A percentile compares a stretch with the other conserved stretches of the same genome.
phyloP scores from a whole-genome alignment of 192 early-diverging fungal genomes.

The Coemansia sp. region DNA sequence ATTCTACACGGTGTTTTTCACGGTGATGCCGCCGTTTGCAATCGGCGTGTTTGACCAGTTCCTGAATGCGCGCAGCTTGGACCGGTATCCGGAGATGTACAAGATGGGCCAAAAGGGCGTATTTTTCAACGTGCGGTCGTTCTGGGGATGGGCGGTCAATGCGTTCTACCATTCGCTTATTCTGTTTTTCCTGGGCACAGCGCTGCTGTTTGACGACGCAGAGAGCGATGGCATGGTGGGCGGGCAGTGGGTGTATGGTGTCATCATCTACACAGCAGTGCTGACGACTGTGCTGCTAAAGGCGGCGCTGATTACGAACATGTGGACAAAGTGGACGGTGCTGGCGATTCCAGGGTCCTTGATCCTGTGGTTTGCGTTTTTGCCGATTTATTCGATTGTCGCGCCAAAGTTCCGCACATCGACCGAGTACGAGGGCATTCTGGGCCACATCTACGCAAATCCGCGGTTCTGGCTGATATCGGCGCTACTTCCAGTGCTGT shows the following conservation, averaged over 20 bases:
- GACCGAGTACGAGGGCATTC: slow-evolving; percentile 73
- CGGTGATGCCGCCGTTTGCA: slow-evolving; percentile 88
- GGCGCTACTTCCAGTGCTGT: slow-evolving; percentile 79
- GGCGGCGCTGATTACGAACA: slow-evolving; percentile 82
- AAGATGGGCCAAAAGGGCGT: slow-evolving; percentile 63
- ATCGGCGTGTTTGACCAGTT: slow-evolving; percentile 99
- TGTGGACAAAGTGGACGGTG: slow-evolving; percentile 95
- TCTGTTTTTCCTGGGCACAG: slow-evolving; percentile 69
- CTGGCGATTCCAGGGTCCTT: slow-evolving; percentile 89
- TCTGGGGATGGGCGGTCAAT: slow-evolving; percentile 92
- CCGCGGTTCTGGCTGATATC: slow-evolving; percentile 85
- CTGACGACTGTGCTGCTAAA: slow-evolving; percentile 88
- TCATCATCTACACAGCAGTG: slow-evolving; percentile 85
- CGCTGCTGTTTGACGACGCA: slow-evolving; percentile 66
- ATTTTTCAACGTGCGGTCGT: slow-evolving; percentile 83
- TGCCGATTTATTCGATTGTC: slow-evolving; percentile 80
- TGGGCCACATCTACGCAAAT: slow-evolving; percentile 64
- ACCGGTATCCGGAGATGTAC: slow-evolving; percentile 98
- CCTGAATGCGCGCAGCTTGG: slow-evolving; percentile 87
- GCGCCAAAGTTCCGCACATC: slow-evolving; percentile 67
- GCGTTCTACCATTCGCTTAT: slow-evolving; percentile 91
- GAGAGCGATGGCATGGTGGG: slow-evolving; percentile 68
- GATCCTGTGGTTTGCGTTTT: slow-evolving; percentile 81
- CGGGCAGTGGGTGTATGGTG: slow-evolving; percentile 90
- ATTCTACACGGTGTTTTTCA: slow-evolving; percentile 93